Conservation (phyloP, 495 filamentous ascomycete genomes). For the Aspergillus hancockii region DNA sequence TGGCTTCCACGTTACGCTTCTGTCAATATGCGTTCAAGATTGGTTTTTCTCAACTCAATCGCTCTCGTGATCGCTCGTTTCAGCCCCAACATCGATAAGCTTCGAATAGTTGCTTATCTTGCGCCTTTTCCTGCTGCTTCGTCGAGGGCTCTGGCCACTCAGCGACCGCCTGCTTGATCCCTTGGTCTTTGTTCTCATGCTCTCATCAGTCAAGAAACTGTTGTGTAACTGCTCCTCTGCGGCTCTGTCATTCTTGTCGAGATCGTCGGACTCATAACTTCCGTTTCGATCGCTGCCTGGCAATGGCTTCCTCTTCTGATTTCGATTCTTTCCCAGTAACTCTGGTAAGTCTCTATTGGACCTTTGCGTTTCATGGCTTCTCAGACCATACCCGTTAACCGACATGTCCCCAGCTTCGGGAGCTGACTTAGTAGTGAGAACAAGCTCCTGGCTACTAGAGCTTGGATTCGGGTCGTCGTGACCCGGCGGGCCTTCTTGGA, state of each 20-base stretch:
- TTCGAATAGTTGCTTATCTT: conserved; percentile 33
- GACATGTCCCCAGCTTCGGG: neutral
- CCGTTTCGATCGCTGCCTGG: neutral
- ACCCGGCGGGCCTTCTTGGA: neutral
- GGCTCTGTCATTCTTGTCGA: conserved; percentile 1
- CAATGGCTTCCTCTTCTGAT: neutral
- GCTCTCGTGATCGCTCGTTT: conserved; percentile 24
- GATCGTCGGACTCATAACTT: neutral
- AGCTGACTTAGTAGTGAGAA: neutral
- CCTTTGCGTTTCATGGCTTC: neutral
- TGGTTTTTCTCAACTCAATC: neutral
- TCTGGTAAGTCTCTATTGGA: neutral
- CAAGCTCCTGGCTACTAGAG: neutral
- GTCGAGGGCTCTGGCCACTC: conserved; percentile 4
- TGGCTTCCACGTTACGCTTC: neutral
- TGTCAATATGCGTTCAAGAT: neutral
- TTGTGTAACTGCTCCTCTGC: conserved; percentile 1
- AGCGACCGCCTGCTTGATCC: neutral
- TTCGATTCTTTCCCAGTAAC: neutral
- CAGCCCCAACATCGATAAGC: conserved; percentile 29
- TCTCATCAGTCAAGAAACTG: neutral
- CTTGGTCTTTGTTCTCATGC: neutral
- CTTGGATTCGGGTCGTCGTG: neutral
- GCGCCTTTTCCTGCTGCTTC: conserved; percentile 27
- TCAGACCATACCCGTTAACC: neutral